These are phyloP conservation scores for Pleurotus sapidus DNA, from an alignment of 768 basidiomycete genomes.

Conservation along the genomic window DNA sequence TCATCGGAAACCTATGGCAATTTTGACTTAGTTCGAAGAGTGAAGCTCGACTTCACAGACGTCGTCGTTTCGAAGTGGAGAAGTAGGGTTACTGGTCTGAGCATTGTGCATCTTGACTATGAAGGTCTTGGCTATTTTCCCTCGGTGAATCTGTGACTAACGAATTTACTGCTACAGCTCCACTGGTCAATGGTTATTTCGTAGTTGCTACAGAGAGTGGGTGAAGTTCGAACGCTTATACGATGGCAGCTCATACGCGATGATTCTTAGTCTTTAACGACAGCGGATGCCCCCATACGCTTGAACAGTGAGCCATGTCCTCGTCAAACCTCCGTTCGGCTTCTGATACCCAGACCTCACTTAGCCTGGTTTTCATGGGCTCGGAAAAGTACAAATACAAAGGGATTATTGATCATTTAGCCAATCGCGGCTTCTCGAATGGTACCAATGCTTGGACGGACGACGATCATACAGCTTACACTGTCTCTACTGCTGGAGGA, in stretches of 20 bases:
- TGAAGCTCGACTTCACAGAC: conserved; percentile 79
- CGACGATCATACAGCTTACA: conserved; percentile 93
- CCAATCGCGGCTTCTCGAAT: conserved; percentile 90
- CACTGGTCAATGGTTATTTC: conserved; percentile 89
- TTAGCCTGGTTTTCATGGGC: conserved; percentile 89
- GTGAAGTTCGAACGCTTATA: conserved; percentile 2
- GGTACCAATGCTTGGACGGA: conserved; percentile 98
- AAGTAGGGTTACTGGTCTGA: conserved; percentile 84
- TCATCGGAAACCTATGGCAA: conserved; percentile 55
- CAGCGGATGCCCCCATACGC: conserved; percentile 91
- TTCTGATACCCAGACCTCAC: conserved; percentile 2
- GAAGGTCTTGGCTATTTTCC: conserved; percentile 52
- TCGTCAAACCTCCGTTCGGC: not conserved
- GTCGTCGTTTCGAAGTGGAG: conserved; percentile 86
- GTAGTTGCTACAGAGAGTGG: conserved; percentile 87
- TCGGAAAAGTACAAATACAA: conserved; percentile 96
- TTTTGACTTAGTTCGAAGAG: conserved; percentile 77
- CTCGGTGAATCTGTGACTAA: conserved; percentile 11
- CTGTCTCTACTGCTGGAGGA: conserved; percentile 91
- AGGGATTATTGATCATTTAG: conserved; percentile 91
- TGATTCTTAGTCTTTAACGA: conserved; percentile 78
- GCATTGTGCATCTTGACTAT: conserved; percentile 87
- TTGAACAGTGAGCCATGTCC: conserved; percentile 75
- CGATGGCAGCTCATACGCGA: not conserved
- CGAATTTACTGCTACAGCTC: conserved; percentile 44